Evolutionary conservation across 1,284 basidiomycete species (phyloP).

Genomic region (Golubevia pallescens): DNA sequence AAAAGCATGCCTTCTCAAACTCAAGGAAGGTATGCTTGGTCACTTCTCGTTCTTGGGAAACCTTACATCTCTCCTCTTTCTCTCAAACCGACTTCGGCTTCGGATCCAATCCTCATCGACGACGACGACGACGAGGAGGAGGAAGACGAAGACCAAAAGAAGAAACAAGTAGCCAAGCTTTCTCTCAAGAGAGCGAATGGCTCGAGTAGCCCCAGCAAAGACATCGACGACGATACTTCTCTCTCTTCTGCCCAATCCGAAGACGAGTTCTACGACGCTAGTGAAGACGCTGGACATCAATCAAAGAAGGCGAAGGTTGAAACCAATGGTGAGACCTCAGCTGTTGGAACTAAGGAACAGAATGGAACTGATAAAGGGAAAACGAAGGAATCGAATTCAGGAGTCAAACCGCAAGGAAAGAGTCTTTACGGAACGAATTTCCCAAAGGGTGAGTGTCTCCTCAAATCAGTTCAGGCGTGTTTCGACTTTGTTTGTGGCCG

Average conservation of each 20-base stretch:
- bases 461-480: no score
- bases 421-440: neutral
- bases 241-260: neutral
- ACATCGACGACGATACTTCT: neutral
- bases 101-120: neutral
- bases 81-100: neutral
- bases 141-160: neutral
- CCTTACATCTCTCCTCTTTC: neutral
- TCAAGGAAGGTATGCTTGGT: neutral
- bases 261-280: neutral
- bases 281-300: neutral
- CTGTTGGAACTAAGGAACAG: neutral
- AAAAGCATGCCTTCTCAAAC: neutral
- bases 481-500: no score
- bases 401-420: neutral
- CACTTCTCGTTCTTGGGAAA: neutral
- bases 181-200: neutral
- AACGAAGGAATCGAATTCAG: neutral
- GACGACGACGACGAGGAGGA: neutral
- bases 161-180: neutral
- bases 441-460: no score
- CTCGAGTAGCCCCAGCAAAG: neutral
- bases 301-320: neutral
- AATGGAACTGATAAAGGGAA: neutral
- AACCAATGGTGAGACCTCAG: neutral